A percentile compares a stretch with the other conserved stretches of the same genome.
Conservation (phyloP, 345 rosid genomes). For the Moricandia moricandioides region DNA sequence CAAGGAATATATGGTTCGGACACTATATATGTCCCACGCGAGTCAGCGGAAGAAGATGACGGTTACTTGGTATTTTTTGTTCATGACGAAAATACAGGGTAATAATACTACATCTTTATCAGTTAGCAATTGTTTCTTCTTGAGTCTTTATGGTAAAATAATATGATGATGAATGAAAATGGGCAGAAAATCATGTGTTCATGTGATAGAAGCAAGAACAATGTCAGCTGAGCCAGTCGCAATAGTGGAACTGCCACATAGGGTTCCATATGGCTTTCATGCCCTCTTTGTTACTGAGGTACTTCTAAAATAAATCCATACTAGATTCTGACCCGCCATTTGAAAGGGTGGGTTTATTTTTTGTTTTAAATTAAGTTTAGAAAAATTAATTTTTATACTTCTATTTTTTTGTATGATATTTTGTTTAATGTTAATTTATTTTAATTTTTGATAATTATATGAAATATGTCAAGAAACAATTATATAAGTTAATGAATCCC, state of each 20-base stretch:
- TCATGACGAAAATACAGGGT: constrained; percentile 88
- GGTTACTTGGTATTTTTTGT: constrained; percentile 80
- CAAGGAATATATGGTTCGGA: constrained; percentile 88
- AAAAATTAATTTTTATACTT: too few species aligned
- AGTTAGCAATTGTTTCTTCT: constrained; percentile 1
- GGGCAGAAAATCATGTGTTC: constrained; percentile 73
- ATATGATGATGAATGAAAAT: background rate
- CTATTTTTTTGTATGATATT: too few species aligned
- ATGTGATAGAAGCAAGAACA: constrained; percentile 83
- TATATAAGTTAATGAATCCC: too few species aligned
- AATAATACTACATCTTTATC: constrained; percentile 8
- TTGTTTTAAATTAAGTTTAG: too few species aligned
- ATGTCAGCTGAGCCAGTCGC: constrained; percentile 93
- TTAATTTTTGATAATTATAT: too few species aligned
- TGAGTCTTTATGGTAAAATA: background rate
- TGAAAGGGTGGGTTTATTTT: too few species aligned
- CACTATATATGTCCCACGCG: constrained; percentile 77
- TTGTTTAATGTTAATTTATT: too few species aligned
- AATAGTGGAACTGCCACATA: constrained; percentile 77
- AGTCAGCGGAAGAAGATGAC: constrained; percentile 75
- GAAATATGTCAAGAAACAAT: too few species aligned
- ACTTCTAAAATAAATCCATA: constrained; percentile 12
- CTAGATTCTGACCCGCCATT: too few species aligned
- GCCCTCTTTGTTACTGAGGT: constrained; percentile 90
- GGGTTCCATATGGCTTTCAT: constrained; percentile 92